Conservation (phyloP, 441 rosid species). For the Croton setiger region DNA sequence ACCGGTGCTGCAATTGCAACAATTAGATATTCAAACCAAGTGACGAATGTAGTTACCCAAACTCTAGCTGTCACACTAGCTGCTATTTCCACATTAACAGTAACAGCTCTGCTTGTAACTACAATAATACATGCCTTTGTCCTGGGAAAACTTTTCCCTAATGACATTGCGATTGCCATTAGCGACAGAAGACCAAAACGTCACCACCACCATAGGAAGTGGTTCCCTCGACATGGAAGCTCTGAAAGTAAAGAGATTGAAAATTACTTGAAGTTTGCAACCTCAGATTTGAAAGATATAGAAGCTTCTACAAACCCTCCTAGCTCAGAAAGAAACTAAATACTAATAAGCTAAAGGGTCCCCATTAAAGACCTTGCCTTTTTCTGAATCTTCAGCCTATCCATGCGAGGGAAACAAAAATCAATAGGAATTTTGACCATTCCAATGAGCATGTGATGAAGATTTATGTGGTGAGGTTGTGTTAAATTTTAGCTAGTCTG, state of each 20-base stretch:
- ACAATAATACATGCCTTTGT: constrained; percentile 72
- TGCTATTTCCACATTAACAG: constrained; percentile 47
- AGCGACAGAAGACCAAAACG: constrained; percentile 52
- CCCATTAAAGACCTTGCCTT: constrained; percentile 9
- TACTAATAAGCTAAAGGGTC: not conserved
- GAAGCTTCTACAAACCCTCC: constrained; percentile 36
- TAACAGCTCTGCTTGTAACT: constrained; percentile 48
- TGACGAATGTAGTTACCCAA: constrained; percentile 44
- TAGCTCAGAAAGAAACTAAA: not conserved
- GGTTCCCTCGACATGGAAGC: constrained; percentile 49
- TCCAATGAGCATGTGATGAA: constrained; percentile 31
- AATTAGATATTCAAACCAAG: constrained; percentile 61
- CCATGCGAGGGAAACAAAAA: constrained; percentile 30
- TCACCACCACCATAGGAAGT: constrained; percentile 30
- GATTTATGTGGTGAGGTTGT: constrained; percentile 5
- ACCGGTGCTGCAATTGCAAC: constrained; percentile 82
- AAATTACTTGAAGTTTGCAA: constrained; percentile 41
- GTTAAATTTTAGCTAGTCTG: not conserved
- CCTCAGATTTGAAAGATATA: constrained; percentile 33
- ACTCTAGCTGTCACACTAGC: constrained; percentile 42
- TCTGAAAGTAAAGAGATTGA: constrained; percentile 37
- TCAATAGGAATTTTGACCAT: constrained; percentile 3
- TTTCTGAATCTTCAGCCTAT: constrained; percentile 23
- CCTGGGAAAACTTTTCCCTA: constrained; percentile 68
- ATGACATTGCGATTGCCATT: constrained; percentile 86